Base-by-base conservation (phyloP, 2,329 filamentous ascomycete genomes). In the Aspergillus fischeri region DNA sequence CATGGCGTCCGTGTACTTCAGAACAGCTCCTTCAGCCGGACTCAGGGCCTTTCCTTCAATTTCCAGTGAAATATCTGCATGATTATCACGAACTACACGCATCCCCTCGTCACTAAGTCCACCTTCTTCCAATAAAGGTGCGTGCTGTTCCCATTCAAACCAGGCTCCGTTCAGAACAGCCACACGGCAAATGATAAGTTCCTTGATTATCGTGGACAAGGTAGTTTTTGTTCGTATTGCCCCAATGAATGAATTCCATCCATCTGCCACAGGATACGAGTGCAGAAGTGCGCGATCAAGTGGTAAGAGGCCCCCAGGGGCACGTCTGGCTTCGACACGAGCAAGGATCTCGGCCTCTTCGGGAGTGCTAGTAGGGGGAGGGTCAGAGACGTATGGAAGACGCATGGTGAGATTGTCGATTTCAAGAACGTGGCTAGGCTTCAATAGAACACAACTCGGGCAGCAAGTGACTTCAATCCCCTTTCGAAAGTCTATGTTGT, bases 101-200 rank as follows among this genome's bases (percentile, higher is more conserved):
- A 80, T 59, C 20, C 74, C 75, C 35, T 76, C 78, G 32, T 80
- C 74, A 20, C 76, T 73, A 4, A 90, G 80, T 4, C 86, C 86
- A 0, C 76, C 76, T 8, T 79, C 77, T 4, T 82, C 81, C 14
- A 93, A 79, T n/a, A 93, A 77, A 1, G 90, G 90, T 17, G 86
- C 86, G 70, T 96, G 91, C 54, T 90, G 84, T 38, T 78, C 83
- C 91, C 90, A 95, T 73, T 96, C 91, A 73, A 92, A 95, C 86
- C 88, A 91, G 1, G 91, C 91, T 20, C 81, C 75, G 74, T 95
- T 96, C 66, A 91, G 82, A 17, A 88, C 86, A 11, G 91, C 91
- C 14, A 95, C 89, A 51, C 91, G 83, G 67, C 86, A 91, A 65
- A 96, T 92, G 63, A 89, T 87, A 20, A 92, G 79, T 78, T 96